Evolutionary conservation across 2,329 filamentous ascomycete species (phyloP).

Genomic region (Biscogniauxia sp.): DNA sequence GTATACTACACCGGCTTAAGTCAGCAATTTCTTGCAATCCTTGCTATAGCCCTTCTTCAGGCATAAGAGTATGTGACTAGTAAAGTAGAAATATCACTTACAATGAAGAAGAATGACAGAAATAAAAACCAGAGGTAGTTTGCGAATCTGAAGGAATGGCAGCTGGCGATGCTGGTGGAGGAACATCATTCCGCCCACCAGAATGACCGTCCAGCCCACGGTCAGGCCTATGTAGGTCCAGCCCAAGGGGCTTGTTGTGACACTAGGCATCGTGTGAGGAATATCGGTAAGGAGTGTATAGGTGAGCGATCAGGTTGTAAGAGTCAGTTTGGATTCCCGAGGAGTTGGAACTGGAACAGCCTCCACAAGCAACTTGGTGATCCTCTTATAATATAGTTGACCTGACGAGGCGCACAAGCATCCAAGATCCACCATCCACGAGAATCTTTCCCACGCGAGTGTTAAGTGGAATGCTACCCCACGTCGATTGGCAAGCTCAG

Average conservation of each 20-base stretch:
- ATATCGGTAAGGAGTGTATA: not conserved
- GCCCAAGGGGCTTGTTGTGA: conserved; percentile 8
- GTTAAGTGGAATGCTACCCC: not conserved
- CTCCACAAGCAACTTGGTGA: not conserved
- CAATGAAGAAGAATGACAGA: conserved; percentile 24
- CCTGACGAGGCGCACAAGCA: not conserved
- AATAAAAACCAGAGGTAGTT: conserved; percentile 25
- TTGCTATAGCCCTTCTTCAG: too few relatives aligned
- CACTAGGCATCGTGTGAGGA: not conserved
- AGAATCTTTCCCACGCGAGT: not conserved
- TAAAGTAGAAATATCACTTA: not conserved
- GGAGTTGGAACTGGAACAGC: not conserved
- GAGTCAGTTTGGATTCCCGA: not conserved
- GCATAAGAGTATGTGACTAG: too few relatives aligned
- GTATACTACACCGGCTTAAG: conserved; percentile 7
- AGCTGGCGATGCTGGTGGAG: conserved; percentile 25
- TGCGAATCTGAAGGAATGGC: conserved; percentile 33
- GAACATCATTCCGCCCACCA: conserved; percentile 21
- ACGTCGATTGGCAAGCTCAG: not conserved
- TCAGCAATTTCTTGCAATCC: not conserved
- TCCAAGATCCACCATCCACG: not conserved
- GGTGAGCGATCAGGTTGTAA: not conserved
- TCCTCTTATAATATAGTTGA: not conserved
- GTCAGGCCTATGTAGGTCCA: conserved; percentile 18
- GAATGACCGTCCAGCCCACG: conserved; percentile 20